phyloP scores from a whole-genome alignment of 176 grass and related monocot species.

The Musa troglodytarum region DNA sequence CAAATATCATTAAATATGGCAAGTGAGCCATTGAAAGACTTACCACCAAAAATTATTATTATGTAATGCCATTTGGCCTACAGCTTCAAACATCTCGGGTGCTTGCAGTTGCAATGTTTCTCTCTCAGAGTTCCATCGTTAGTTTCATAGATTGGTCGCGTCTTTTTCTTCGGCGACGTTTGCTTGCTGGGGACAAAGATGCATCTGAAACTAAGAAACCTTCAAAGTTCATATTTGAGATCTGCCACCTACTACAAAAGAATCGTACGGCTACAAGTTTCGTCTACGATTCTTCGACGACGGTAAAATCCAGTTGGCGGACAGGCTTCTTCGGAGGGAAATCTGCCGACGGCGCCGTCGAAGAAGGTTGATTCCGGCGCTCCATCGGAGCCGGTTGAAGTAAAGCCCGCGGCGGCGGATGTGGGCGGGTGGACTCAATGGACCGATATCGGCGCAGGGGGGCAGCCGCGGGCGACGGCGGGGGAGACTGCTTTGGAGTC shows the following conservation, averaged over 20 bases:
- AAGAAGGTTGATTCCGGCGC: conserved; percentile 24
- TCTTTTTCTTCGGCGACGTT: not conserved
- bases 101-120: conserved; percentile 29
- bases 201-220: too few species aligned
- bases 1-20: not conserved
- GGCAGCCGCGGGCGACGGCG: not conserved
- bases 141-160: not conserved
- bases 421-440: not conserved
- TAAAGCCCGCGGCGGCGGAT: not conserved
- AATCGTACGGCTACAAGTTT: too few species aligned
- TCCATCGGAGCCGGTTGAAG: conserved; percentile 34
- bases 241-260: too few species aligned
- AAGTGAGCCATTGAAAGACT: not conserved
- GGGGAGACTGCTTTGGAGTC: not conserved
- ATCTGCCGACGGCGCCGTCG: conserved; percentile 24
- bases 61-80: conserved; percentile 14
- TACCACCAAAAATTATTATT: not conserved
- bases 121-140: conserved; percentile 11
- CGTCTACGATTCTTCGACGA: conserved; percentile 1
- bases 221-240: too few species aligned
- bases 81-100: conserved; percentile 32
- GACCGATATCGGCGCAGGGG: not conserved
- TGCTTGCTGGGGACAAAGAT: conserved; percentile 2
- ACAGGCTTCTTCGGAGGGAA: conserved; percentile 53
- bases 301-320: conserved; percentile 77